Evolutionary conservation across 2,329 filamentous ascomycete species (phyloP).

Genomic region (Cladorrhinum sp.): DNA sequence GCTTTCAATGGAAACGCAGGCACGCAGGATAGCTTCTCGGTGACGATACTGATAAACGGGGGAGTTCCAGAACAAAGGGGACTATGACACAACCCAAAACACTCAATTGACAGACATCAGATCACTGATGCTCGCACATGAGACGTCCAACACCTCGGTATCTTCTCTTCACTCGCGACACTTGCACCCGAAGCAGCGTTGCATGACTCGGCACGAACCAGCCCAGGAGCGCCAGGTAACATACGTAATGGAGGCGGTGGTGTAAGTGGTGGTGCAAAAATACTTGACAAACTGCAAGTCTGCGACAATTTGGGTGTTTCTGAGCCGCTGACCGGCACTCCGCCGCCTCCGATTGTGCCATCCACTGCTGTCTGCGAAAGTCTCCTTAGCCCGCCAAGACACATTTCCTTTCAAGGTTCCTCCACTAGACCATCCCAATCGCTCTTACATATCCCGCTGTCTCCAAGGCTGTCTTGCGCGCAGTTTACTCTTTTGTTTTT

Average conservation of each 20-base stretch:
- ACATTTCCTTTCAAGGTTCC: conserved; percentile 19
- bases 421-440: conserved; percentile 1
- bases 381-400: conserved; percentile 19
- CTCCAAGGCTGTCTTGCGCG: background rate
- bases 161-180: background rate
- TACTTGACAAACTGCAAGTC: conserved; percentile 3
- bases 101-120: conserved; percentile 1
- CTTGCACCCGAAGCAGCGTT: conserved; percentile 3
- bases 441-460: background rate
- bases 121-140: background rate
- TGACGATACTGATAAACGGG: background rate
- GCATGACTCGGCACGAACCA: conserved; percentile 7
- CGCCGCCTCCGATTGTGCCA: conserved; percentile 15
- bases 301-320: background rate
- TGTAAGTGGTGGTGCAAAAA: background rate
- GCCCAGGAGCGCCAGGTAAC: background rate
- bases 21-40: background rate
- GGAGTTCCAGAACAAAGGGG: background rate
- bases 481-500: no score
- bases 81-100: background rate
- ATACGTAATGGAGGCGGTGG: conserved; percentile 7
- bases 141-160: conserved; percentile 4
- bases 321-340: conserved; percentile 16
- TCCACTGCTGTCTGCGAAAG: conserved; percentile 2
- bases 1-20: background rate